Percentiles rank a stretch among this genome's conserved stretches.
phyloP scores from a whole-genome alignment of 768 basidiomycete genomes.

The Lactarius vividus region DNA sequence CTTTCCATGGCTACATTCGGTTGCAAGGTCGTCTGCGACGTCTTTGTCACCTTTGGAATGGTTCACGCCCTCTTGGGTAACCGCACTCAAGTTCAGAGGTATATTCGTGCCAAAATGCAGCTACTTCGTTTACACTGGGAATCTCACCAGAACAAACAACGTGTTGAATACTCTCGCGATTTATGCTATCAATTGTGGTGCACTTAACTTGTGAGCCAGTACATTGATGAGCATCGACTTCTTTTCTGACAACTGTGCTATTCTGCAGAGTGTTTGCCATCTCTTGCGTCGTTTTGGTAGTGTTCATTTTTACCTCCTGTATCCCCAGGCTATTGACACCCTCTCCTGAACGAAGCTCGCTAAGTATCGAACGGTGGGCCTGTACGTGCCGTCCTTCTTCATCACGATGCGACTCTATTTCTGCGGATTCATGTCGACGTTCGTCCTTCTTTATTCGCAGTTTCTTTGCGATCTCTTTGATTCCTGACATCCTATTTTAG shows the following conservation, averaged over 20 bases:
- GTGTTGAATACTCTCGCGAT: background rate
- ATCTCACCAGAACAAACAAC: background rate
- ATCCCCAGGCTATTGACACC: background rate
- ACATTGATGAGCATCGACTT: too few relatives aligned
- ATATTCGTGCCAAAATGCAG: background rate
- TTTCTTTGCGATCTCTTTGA: background rate
- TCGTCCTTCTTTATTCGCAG: background rate
- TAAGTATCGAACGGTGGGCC: background rate
- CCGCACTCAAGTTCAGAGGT: conserved; percentile 1
- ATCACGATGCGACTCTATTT: conserved; percentile 3
- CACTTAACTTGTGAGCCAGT: conserved; percentile 4
- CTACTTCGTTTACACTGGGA: background rate
- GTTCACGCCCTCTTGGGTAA: conserved; percentile 1
- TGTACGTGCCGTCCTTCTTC: conserved; percentile 5
- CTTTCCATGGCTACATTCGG: background rate
- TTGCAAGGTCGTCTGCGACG: conserved; percentile 3
- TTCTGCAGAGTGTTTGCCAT: background rate
- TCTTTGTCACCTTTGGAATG: conserved; percentile 11
- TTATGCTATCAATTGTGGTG: conserved; percentile 9
- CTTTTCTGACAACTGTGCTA: background rate
- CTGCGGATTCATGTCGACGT: conserved; percentile 8
- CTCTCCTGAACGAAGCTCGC: background rate
- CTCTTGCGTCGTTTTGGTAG: background rate
- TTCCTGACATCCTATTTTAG: background rate
- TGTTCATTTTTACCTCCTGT: background rate